Evolutionary conservation across 257 asterid species (phyloP).

Genomic region (Solanum sitiens): DNA sequence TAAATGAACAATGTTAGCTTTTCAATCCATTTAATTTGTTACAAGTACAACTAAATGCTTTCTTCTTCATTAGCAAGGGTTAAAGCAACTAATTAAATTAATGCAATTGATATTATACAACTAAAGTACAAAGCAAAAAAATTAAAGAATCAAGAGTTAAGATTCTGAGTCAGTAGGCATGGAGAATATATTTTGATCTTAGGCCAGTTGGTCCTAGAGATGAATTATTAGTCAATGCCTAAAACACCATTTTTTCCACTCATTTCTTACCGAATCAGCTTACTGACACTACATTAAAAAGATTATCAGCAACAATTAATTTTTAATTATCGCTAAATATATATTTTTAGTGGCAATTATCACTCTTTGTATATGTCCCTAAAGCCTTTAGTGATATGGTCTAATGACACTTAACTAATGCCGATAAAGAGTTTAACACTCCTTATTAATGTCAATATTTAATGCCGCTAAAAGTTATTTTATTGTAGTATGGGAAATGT

Average conservation of each 20-base stretch:
- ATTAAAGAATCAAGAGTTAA: not conserved
- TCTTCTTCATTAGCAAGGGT: not conserved
- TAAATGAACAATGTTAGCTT: constrained; percentile 17
- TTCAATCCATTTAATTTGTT: not conserved
- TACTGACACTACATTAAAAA: fast-evolving
- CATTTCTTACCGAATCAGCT: no score
- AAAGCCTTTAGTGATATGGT: no score
- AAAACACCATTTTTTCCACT: not conserved
- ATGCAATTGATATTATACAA: not conserved
- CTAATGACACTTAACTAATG: no score
- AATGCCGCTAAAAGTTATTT: no score
- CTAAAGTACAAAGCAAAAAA: not conserved
- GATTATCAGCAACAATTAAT: no score
- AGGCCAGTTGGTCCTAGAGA: not conserved
- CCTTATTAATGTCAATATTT: no score
- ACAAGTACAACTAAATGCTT: constrained; percentile 14
- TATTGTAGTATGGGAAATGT: no score
- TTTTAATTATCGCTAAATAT: no score
- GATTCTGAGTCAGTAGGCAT: not conserved
- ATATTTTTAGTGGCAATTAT: no score
- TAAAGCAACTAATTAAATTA: not conserved
- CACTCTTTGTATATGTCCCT: no score
- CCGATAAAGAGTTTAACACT: no score
- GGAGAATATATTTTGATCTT: not conserved
- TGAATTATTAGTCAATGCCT: not conserved